phyloP scores from a whole-genome alignment of 2,329 filamentous ascomycete species.

The Curvularia sp. region DNA sequence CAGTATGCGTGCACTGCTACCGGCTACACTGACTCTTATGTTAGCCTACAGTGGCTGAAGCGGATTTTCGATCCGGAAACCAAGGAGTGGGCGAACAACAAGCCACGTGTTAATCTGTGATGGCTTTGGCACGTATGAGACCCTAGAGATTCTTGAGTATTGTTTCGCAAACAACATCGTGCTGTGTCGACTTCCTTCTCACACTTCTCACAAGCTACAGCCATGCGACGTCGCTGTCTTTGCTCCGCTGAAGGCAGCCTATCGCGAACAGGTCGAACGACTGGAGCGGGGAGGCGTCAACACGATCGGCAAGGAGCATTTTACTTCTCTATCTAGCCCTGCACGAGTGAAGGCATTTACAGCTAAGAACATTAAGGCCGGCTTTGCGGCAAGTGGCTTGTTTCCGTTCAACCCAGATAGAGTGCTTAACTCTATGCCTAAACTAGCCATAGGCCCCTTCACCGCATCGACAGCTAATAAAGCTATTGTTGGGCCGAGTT shows the following conservation, averaged over 20 bases:
- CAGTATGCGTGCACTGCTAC: neutral
- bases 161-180: neutral
- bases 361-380: slow-evolving; percentile 39
- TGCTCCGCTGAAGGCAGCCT: neutral
- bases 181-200: too few relatives aligned
- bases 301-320: slow-evolving; percentile 26
- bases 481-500: too few relatives aligned
- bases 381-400: slow-evolving; percentile 34
- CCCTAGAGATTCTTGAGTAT: neutral
- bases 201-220: too few relatives aligned
- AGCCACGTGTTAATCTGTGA: neutral
- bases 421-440: slow-evolving; percentile 38
- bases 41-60: neutral
- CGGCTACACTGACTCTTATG: neutral
- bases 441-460: slow-evolving; percentile 8
- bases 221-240: neutral
- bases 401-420: slow-evolving; percentile 43
- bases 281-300: slow-evolving; percentile 20
- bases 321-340: slow-evolving; percentile 31
- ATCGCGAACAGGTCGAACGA: slow-evolving; percentile 14
- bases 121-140: neutral
- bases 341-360: slow-evolving; percentile 34
- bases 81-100: neutral
- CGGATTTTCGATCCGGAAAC: neutral
- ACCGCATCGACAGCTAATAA: too few relatives aligned